Conservation (phyloP, 2,329 filamentous ascomycete species). For the Decorospora gaudefroyi region DNA sequence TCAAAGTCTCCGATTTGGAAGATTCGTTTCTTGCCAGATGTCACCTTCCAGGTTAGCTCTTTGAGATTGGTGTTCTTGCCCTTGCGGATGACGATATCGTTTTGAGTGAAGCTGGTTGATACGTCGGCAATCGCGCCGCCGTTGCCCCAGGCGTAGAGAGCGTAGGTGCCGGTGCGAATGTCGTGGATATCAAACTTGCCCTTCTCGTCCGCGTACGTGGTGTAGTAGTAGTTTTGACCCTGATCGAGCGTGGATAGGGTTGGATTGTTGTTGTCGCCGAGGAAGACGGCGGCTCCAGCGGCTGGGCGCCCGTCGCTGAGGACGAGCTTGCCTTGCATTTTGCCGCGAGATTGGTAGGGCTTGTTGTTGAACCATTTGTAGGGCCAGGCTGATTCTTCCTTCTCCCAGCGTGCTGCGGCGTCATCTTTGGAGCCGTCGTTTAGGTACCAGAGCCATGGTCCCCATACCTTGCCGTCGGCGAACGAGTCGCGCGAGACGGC, state of each 20-base stretch:
- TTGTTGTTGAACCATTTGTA: constrained; percentile 56
- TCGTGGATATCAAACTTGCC: constrained; percentile 53
- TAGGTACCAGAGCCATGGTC: constrained; percentile 49
- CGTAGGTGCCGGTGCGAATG: constrained; percentile 54
- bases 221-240: constrained; percentile 58
- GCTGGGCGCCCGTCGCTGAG: constrained; percentile 57
- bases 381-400: constrained; percentile 54
- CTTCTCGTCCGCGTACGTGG: constrained; percentile 50
- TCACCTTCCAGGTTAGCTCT: constrained; percentile 50
- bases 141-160: constrained; percentile 57
- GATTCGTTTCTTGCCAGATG: constrained; percentile 46
- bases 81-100: constrained; percentile 49
- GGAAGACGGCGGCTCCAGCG: constrained; percentile 55
- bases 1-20: constrained; percentile 58
- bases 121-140: constrained; percentile 54
- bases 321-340: constrained; percentile 51
- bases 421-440: constrained; percentile 56
- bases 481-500: constrained; percentile 39
- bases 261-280: constrained; percentile 55
- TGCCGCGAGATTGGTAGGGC: constrained; percentile 56
- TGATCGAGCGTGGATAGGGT: constrained; percentile 55
- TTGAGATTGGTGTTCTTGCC: constrained; percentile 48
- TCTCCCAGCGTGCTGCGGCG: constrained; percentile 46
- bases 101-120: constrained; percentile 51
- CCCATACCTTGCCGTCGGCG: constrained; percentile 47